Evolutionary conservation across 768 basidiomycete species (phyloP), one percentile per base, ranked within the genome.

Genomic region (Glaciozyma antarctica): DNA sequence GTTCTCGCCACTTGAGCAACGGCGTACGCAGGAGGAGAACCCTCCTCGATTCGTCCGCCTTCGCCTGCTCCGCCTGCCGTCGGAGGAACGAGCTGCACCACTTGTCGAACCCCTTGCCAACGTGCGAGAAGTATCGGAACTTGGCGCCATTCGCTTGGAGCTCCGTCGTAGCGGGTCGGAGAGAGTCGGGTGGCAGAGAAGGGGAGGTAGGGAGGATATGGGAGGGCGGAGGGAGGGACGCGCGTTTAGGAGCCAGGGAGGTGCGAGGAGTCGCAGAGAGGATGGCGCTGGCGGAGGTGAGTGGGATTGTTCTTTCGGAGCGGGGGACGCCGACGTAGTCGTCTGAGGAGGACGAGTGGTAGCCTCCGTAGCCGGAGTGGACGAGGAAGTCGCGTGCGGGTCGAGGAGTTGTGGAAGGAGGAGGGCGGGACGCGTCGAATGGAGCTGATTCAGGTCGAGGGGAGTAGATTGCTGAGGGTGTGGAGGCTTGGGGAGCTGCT

Each of bases 291-390:
- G 45, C 21, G 9, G 45, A 32, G 19, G 16, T 15, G 21, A 24
- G 28, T 1, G 17, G 9, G 22, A 9, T 41, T 5, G 34, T 21
- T 34, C 45, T 22, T 48, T 26, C 26, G 10, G 26, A 22, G 5
- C 38, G 19, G 2, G 68, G 68, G 5, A 69, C 68, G 34, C 68
- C 68, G 12, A 51, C 68, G 22, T 63, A 62, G 24, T 69, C 64
- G 48, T 69, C 68, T 3, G 61, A 63, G 15, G 57, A 51, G 0
- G 61, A 65, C 38, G 53, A 32, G 22, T 57, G 63, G 38, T 17
- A n/a, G 28, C 13, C 41, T 49, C 56, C 67, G 38, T 17, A n/a
- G 38, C 13, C 41, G 55, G 22, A 38, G 41, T 41, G 32, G 24
- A 17, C 24, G 66, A n/a, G 63, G 49, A 54, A 67, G 59, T 1